phyloP scores from a whole-genome alignment of 768 basidiomycete species.

The Russula earlei region DNA sequence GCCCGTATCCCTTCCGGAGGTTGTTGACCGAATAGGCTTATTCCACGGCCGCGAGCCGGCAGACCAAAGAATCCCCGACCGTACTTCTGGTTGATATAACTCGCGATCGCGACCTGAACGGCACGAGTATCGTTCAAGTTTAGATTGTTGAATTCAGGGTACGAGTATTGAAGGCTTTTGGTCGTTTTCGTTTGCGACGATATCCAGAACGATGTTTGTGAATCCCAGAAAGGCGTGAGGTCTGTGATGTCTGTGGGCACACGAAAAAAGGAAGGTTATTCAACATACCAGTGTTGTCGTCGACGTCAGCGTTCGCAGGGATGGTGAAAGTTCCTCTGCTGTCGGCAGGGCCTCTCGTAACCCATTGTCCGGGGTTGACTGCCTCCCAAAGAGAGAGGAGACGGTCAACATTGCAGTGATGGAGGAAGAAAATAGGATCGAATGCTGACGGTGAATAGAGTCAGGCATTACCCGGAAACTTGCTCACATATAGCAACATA shows the following conservation, averaged over 20 bases:
- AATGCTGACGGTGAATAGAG: conserved; percentile 31
- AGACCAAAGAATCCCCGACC: no score
- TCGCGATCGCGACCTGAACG: conserved; percentile 27
- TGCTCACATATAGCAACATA: conserved; percentile 32
- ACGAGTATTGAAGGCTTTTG: conserved; percentile 33
- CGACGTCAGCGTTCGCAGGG: not conserved
- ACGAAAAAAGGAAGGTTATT: not conserved
- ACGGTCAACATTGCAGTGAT: conserved; percentile 47
- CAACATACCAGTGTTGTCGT: not conserved
- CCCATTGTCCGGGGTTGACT: conserved; percentile 35
- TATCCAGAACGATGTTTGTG: conserved; percentile 30
- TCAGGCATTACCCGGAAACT: not conserved
- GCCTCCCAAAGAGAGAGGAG: conserved; percentile 42
- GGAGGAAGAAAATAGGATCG: conserved; percentile 47
- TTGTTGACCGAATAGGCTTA: not conserved
- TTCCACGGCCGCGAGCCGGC: not conserved
- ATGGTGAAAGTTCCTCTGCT: conserved; percentile 17
- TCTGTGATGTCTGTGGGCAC: conserved; percentile 22
- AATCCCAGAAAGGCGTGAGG: conserved; percentile 40
- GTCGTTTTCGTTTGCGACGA: conserved; percentile 28
- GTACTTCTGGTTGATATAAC: conserved; percentile 31
- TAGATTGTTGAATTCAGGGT: conserved; percentile 41
- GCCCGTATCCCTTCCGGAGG: not conserved
- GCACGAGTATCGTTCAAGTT: conserved; percentile 24
- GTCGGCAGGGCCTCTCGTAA: conserved; percentile 21